Base-by-base conservation (phyloP, 805 yeast species). In the Candida gorgasii region DNA sequence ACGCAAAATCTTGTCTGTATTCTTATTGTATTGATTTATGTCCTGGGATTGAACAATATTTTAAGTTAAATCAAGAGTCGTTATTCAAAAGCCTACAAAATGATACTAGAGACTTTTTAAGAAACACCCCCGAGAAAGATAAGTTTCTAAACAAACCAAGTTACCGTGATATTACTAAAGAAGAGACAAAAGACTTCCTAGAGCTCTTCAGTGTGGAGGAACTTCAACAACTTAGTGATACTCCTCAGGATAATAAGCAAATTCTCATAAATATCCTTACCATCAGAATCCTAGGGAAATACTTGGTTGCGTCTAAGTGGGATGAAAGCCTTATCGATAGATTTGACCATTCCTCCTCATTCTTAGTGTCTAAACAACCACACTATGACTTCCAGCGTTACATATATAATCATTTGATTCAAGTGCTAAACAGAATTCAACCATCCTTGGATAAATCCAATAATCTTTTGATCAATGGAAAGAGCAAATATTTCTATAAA, bases 401-500 rank as follows among this genome's bases (percentile, higher is more conserved):
- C 13, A 14, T 40, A 4, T 40, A 40, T 34, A 18, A 27, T 15
- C 43, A 40, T 27, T 13, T 34, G 17, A 27, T 7, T 14, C 29
- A 19, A 13, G 61, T 60, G 2, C 33, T 63, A 19, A 34, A 48
- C 1, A 37, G 65, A 39, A 26, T 61, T 4, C 36, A 46, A 13
- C 51, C 55, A 2, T 49, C 54, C 7, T 30, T 48, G 19, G 48
- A 43, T 15, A 45, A 43, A 11, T 32, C 43, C 4, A 33, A 43
- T 6, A 46, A 46, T 12, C 40, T 49, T 9, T 37, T 26, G 3
- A 31, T 53, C 6, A 52, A 48, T 29, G 64, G 63, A 1, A 42
- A 41, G 9, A 67, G 73, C 42, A 67, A 66, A 44, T 66, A 68
- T 45, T 57, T 60, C 29, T 32, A 47, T 27, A 38, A 46, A 20